phyloP scores from a whole-genome alignment of 257 asterid species.

The Solanum corneliomulleri region DNA sequence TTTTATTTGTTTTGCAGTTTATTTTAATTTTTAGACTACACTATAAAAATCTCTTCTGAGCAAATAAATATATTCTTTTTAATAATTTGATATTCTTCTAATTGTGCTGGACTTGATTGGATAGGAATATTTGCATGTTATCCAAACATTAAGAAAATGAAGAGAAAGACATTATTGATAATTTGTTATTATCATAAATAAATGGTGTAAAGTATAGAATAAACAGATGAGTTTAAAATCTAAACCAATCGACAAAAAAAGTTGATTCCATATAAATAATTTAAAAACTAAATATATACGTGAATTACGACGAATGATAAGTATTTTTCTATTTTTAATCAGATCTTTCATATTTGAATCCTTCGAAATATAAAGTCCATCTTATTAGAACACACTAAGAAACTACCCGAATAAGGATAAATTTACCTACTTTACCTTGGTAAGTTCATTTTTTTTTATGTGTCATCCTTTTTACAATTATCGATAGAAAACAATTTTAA shows the following conservation, averaged over 20 bases:
- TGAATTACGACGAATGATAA: accelerated
- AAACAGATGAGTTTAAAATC: background rate
- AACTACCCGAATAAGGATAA: background rate
- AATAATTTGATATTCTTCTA: background rate
- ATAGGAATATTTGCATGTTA: background rate
- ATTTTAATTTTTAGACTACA: background rate
- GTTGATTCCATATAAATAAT: background rate
- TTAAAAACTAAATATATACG: too few species aligned
- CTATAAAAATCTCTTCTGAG: too few species aligned
- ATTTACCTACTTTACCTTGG: background rate
- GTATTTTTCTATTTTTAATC: too few species aligned
- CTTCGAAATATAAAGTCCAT: too few species aligned
- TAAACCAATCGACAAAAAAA: too few species aligned
- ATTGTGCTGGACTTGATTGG: background rate
- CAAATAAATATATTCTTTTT: background rate
- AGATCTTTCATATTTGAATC: too few species aligned
- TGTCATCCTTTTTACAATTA: background rate
- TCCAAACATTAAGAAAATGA: background rate
- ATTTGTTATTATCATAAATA: background rate
- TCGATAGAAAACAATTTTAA: background rate
- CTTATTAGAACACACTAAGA: too few species aligned
- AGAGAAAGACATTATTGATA: background rate
- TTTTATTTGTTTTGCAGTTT: too few species aligned
- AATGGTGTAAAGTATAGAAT: too few species aligned
- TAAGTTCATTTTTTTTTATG: background rate